phyloP scores from a whole-genome alignment of 495 filamentous ascomycete species.

The Trichocladium antarcticum region DNA sequence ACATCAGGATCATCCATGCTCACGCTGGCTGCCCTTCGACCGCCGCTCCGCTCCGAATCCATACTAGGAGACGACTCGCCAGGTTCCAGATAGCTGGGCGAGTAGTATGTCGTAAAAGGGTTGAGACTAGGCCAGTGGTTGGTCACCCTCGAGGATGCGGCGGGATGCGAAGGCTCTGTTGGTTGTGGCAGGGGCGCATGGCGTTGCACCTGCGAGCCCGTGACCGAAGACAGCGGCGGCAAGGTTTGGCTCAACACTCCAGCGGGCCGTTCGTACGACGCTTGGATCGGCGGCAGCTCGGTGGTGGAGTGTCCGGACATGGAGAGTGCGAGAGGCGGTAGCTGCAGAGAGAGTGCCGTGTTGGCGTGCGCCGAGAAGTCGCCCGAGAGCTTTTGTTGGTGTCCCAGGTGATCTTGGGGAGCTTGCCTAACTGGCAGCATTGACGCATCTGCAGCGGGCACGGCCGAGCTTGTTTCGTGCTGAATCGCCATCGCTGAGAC shows the following conservation, averaged over 20 bases:
- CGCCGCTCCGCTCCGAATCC: slow-evolving; percentile 27
- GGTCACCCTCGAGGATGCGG: slow-evolving; percentile 13
- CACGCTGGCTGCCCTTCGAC: slow-evolving; percentile 40
- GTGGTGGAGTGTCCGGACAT: slow-evolving; percentile 28
- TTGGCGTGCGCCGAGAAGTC: not conserved
- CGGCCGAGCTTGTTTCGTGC: not conserved
- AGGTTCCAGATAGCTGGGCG: slow-evolving; percentile 30
- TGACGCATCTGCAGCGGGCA: slow-evolving; percentile 4
- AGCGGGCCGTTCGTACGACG: slow-evolving; percentile 10
- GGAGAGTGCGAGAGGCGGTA: slow-evolving; percentile 12
- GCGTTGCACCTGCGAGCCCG: slow-evolving; percentile 18
- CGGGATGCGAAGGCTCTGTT: slow-evolving; percentile 18
- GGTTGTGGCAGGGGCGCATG: slow-evolving; percentile 16
- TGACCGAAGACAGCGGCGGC: slow-evolving; percentile 36
- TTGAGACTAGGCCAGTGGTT: slow-evolving; percentile 44
- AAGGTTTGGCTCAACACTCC: slow-evolving; percentile 17
- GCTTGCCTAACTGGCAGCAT: not conserved
- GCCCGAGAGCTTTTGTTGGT: not conserved
- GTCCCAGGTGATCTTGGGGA: not conserved
- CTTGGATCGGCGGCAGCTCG: slow-evolving; percentile 36
- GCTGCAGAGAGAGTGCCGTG: not conserved
- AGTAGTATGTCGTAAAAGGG: slow-evolving; percentile 44
- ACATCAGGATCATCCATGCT: slow-evolving; percentile 79
- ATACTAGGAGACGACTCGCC: slow-evolving; percentile 26
- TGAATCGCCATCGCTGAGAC: not conserved